Base-by-base conservation (phyloP, 305 asterid genomes). In the Ajuga reptans region DNA sequence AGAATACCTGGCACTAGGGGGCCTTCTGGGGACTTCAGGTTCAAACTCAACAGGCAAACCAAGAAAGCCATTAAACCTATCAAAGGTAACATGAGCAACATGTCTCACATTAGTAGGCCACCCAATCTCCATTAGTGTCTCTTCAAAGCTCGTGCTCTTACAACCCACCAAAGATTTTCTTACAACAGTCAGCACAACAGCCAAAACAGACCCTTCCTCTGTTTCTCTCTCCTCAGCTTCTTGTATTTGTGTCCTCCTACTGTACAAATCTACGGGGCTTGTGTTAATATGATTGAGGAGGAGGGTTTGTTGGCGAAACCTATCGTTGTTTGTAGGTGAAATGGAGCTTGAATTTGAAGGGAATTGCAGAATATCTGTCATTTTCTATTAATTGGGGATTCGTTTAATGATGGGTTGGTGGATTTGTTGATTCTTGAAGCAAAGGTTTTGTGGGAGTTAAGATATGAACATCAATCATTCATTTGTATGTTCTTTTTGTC, bases 31-130 rank as follows among this genome's bases (percentile, higher is more conserved):
- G 46, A 92, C 91, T 64, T 91, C 92, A 60, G 96, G 96, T 72
- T 89, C 95, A 80, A 91, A 87, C 83, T 91, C 98, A 79, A 84
- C 91, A 55, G 98, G 98, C 3, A 91, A 87, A 7, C 98, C 98
- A 73, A 91, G 95, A 81, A 91, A 91, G 0, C 98, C 98, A 79
- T 89, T 76, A 68, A 91, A 91, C 53, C 98, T 79, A 74, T 91
- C 98, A 74, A 86, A 92, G 33, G 98, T 92, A 42, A 92, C 98
- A 83, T 92, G 97, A 49, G 97, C 92, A 68, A 92, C 91, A 80
- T 92, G 98, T 54, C 96, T 80, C 0, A 90, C 95, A 82, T 92
- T 84, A 18, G 93, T 80, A 62, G 96, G 96, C 83, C 88, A 86
- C 21, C 96, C 90, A 80, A 89, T 89, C 76, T 89, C 96, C 95